phyloP scores from a whole-genome alignment of 2,329 filamentous ascomycete genomes.

The Claviceps sp. region DNA sequence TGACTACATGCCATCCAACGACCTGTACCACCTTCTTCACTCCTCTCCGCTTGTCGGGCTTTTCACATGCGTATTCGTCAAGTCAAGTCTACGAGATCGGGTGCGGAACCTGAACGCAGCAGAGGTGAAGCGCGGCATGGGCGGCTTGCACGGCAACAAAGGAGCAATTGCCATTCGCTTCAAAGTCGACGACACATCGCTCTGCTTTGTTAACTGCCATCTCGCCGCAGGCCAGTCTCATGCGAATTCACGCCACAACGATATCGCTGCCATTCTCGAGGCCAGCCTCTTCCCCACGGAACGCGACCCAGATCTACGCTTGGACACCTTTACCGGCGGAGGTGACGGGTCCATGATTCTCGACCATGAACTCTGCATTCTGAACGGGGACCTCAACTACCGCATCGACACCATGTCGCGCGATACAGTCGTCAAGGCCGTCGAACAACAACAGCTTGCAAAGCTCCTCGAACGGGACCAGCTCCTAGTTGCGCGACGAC shows the following conservation, averaged over 20 bases:
- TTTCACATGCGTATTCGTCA: conserved; percentile 93
- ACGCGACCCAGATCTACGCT: conserved; percentile 49
- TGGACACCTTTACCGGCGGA: conserved; percentile 77
- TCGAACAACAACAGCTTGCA: conserved; percentile 65
- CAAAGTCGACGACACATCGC: conserved; percentile 78
- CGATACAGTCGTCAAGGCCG: conserved; percentile 77
- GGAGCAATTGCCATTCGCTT: conserved; percentile 89
- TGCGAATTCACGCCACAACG: conserved; percentile 81
- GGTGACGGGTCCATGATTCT: conserved; percentile 90
- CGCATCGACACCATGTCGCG: conserved; percentile 95
- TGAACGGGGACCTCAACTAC: conserved; percentile 96
- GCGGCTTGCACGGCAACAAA: conserved; percentile 91
- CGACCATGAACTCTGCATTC: conserved; percentile 92
- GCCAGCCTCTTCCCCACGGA: conserved; percentile 60
- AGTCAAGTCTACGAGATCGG: conserved; percentile 59
- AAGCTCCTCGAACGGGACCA: conserved; percentile 92
- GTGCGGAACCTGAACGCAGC: conserved; percentile 66
- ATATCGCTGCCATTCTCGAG: conserved; percentile 82
- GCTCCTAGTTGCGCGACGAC: conserved; percentile 73
- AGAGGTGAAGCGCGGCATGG: conserved; percentile 93
- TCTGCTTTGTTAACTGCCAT: conserved; percentile 97
- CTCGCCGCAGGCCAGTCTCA: conserved; percentile 86
- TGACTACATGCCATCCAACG: conserved; percentile 63
- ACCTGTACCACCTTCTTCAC: conserved; percentile 75
- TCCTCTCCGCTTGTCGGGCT: conserved; percentile 79